Evolutionary conservation across 257 asterid species (phyloP).

Genomic region (Scutellaria minor): DNA sequence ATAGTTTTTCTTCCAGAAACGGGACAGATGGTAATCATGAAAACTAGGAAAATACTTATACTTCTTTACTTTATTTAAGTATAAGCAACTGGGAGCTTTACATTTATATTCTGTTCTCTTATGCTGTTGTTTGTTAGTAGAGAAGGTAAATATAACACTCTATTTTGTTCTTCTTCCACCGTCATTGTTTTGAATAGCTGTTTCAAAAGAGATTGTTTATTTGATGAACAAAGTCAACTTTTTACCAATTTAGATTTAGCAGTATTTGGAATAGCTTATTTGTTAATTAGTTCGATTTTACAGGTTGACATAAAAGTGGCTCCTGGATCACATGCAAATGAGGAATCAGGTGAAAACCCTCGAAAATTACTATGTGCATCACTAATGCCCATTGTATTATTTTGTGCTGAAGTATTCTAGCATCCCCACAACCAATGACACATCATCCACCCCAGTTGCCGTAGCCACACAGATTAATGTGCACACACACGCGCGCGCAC

Average conservation of each 20-base stretch:
- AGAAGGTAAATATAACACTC: not conserved
- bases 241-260: not conserved
- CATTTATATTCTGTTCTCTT: not conserved
- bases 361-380: not conserved
- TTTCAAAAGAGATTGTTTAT: conserved; percentile 20
- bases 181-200: not conserved
- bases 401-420: not conserved
- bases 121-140: not conserved
- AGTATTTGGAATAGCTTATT: conserved; percentile 24
- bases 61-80: not conserved
- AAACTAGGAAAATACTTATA: not conserved
- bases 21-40: not conserved
- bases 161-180: not conserved
- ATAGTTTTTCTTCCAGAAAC: not conserved
- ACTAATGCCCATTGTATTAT: conserved; percentile 21
- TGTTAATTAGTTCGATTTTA: conserved; percentile 26
- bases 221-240: not conserved
- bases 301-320: conserved; percentile 97
- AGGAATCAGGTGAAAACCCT: conserved; percentile 70
- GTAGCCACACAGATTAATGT: not conserved
- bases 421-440: conserved; percentile 18
- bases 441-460: not conserved
- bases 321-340: conserved; percentile 95
- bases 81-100: not conserved
- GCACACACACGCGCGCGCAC: not conserved